Percentiles rank a stretch among this genome's conserved stretches.
Conservation (phyloP, 768 basidiomycete genomes). For the Boletus rex-veris region DNA sequence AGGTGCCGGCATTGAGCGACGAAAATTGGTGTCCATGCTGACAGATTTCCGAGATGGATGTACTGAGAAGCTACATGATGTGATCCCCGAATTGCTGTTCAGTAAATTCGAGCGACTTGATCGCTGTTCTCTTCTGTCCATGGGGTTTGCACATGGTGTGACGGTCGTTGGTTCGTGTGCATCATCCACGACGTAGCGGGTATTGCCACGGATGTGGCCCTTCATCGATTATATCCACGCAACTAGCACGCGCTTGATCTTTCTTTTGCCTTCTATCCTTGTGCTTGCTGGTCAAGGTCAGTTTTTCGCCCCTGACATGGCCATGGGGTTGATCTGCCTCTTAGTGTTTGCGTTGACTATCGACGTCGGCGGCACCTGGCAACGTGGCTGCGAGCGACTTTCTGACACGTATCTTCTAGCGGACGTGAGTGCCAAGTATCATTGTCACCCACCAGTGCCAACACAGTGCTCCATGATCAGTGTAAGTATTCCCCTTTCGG, state of each 20-base stretch:
- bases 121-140: no score
- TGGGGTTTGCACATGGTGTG: no score
- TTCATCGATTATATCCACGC: slow-evolving; percentile 16
- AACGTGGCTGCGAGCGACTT: slow-evolving; percentile 41
- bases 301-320: slow-evolving; percentile 1
- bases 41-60: no score
- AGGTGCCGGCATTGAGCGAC: no score
- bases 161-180: no score
- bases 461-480: slow-evolving; percentile 26
- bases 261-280: slow-evolving; percentile 27
- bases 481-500: slow-evolving; percentile 12
- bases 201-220: no score
- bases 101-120: no score
- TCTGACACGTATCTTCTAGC: slow-evolving; percentile 27
- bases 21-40: no score
- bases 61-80: no score
- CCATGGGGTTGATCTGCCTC: neutral
- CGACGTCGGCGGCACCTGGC: slow-evolving; percentile 35
- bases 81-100: no score
- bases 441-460: slow-evolving; percentile 20
- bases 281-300: slow-evolving; percentile 62
- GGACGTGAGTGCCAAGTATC: slow-evolving; percentile 23
- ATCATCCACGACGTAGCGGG: no score
- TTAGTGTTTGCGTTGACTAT: slow-evolving; percentile 49
- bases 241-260: slow-evolving; percentile 27